Evolutionary conservation across 306 rosid species (phyloP).

Genomic region (Hippophae tibetana): DNA sequence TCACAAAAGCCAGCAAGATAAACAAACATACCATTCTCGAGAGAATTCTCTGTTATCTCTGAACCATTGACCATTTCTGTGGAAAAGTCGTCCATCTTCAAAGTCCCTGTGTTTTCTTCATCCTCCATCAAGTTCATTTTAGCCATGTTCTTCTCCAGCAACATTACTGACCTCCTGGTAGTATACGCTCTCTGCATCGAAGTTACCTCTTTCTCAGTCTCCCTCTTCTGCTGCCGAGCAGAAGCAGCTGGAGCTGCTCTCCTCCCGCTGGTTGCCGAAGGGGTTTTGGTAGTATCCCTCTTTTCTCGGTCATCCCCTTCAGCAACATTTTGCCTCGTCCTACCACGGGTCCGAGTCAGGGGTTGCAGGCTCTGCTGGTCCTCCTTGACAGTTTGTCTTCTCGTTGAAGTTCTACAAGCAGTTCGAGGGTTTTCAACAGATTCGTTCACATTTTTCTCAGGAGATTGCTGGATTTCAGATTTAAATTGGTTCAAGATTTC

Average conservation of each 20-base stretch:
- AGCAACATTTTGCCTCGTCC: slow-evolving; percentile 8
- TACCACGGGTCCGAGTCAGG: slow-evolving; percentile 24
- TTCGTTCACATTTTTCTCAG: slow-evolving; percentile 19
- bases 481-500: slow-evolving; percentile 34
- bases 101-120: slow-evolving; percentile 13
- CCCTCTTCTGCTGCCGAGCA: slow-evolving; percentile 13
- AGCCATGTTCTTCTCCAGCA: slow-evolving; percentile 48
- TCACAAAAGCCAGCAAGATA: not conserved
- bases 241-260: slow-evolving; percentile 28
- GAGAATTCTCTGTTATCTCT: slow-evolving; percentile 14
- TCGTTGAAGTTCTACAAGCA: slow-evolving; percentile 36
- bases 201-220: slow-evolving; percentile 15
- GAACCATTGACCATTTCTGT: slow-evolving; percentile 24
- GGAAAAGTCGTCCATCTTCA: slow-evolving; percentile 26
- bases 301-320: slow-evolving; percentile 28
- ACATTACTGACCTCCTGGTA: slow-evolving; percentile 63
- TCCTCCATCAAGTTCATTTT: slow-evolving; percentile 35
- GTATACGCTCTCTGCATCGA: slow-evolving; percentile 32
- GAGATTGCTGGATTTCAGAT: slow-evolving; percentile 18
- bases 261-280: slow-evolving; percentile 34
- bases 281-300: slow-evolving; percentile 30
- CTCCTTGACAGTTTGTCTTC: slow-evolving; percentile 30
- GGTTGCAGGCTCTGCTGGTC: slow-evolving; percentile 29
- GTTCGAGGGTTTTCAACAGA: slow-evolving; percentile 25
- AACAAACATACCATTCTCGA: slow-evolving; percentile 25